Percentiles rank a stretch among this genome's conserved stretches.
Evolutionary conservation across 192 early-diverging fungal species (phyloP).

Genomic region (Dimargaris xerosporica): DNA sequence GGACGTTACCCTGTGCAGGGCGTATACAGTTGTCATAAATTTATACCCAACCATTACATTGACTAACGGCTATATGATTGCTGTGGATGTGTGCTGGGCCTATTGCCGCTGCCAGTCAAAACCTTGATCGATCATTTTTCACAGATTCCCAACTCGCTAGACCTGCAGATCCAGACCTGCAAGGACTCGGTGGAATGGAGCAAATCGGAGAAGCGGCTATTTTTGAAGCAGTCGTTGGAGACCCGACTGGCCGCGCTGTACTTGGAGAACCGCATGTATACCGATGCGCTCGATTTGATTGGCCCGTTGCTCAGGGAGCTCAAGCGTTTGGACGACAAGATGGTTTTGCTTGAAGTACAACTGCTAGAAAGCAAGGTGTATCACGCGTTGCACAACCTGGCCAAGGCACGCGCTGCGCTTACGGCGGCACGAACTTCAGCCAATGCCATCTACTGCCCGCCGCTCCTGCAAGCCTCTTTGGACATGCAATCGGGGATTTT

Average conservation of each 20-base stretch:
- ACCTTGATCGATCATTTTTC: constrained; percentile 75
- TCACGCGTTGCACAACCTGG: constrained; percentile 80
- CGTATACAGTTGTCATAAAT: background rate
- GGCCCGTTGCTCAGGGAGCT: constrained; percentile 78
- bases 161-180: constrained; percentile 85
- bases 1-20: background rate
- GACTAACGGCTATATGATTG: background rate
- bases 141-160: constrained; percentile 71
- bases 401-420: constrained; percentile 89
- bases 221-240: constrained; percentile 88
- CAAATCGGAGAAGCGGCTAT: constrained; percentile 78
- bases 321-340: constrained; percentile 98
- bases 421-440: constrained; percentile 93
- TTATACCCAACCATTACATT: background rate
- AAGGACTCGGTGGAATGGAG: constrained; percentile 93
- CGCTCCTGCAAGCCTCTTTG: constrained; percentile 83
- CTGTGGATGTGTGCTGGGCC: background rate
- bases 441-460: constrained; percentile 96
- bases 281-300: constrained; percentile 75
- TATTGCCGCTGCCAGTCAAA: constrained; percentile 38
- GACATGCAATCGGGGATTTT: constrained; percentile 97
- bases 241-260: constrained; percentile 83
- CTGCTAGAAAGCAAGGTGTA: constrained; percentile 88
- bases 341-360: constrained; percentile 93
- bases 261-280: constrained; percentile 90